Evolutionary conservation across 2,329 filamentous ascomycete genomes (phyloP).

Genomic region (Hypoxylon sp.): DNA sequence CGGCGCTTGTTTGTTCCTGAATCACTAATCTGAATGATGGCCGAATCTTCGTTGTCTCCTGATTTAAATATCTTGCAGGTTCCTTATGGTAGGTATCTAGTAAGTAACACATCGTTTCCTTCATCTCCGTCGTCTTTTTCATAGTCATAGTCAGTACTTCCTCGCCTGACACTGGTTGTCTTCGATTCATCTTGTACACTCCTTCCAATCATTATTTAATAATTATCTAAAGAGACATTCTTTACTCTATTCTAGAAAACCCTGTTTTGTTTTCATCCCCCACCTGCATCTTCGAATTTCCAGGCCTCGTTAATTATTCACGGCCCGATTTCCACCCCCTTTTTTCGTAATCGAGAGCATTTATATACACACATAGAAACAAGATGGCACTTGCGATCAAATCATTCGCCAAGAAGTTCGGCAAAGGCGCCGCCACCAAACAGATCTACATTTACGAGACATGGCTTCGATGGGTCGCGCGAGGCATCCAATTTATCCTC

Average conservation of each 20-base stretch:
- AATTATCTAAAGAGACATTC: slow-evolving; percentile 2
- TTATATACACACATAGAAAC: neutral
- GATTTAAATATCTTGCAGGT: slow-evolving; percentile 28
- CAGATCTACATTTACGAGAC: slow-evolving; percentile 57
- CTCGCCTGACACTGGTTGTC: slow-evolving; percentile 30
- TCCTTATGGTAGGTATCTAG: slow-evolving; percentile 9
- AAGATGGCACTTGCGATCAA: slow-evolving; percentile 32
- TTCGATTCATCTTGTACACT: slow-evolving; percentile 23
- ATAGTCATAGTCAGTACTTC: slow-evolving; percentile 5
- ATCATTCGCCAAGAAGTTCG: slow-evolving; percentile 40
- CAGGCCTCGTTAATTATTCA: neutral
- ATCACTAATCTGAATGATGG: slow-evolving; percentile 11
- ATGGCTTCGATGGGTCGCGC: slow-evolving; percentile 61
- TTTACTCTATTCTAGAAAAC: too few species aligned
- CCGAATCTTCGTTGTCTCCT: slow-evolving; percentile 19
- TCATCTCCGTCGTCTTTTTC: slow-evolving; percentile 16
- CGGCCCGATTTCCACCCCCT: neutral
- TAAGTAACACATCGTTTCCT: neutral
- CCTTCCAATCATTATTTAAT: slow-evolving; percentile 28
- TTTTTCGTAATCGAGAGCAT: neutral
- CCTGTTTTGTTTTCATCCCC: neutral
- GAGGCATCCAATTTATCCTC: slow-evolving; percentile 74
- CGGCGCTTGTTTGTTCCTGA: slow-evolving; percentile 32
- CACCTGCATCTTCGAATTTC: too few species aligned
- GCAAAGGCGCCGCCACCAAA: slow-evolving; percentile 55